Evolutionary conservation across 169 alveolate genomes (phyloP), one percentile per base, ranked within the genome.

Genomic region (Plasmodium gaboni): DNA sequence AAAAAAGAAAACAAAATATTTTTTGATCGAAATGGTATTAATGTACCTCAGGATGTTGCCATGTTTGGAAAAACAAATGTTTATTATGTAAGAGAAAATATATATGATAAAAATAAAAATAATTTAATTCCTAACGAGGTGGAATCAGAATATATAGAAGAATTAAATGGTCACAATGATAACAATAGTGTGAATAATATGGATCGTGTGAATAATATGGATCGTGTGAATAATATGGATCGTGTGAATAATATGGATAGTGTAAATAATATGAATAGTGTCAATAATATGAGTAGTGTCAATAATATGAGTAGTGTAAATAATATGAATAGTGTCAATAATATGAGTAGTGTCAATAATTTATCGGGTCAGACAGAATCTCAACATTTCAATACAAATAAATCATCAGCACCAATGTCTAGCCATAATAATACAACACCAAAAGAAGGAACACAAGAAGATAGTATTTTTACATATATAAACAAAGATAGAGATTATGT

Each of bases 1-100:
- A 46, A 13, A 42, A 80, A 67, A 55, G 5, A 15, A 4, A 63
- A 64, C 46, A 15, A 55, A 80, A 9, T 80, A 19, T 80, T 53
- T 80, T 80, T 80, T 44, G 90, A 80, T 22, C 65, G 90, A 46
- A 80, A 65, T 44, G 90, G 90, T 17, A 80, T 80, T 28, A 80
- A 80, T 24, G 74, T 80, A 22, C 90, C 90, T 2, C 24, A 51
- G 50, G 90, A 80, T 65, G 63, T 80, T 17, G 90, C 90, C n/a
- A 80, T 80, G 90, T 80, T 80, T 80, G 90, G 90, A 28, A 67
- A 68, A 26, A 80, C 80, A 24, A 80, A 80, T 38, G 64, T 80
- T 17, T 80, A 80, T 50, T 80, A 80, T 44, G 59, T 80, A 71
- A 50, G 90, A 63, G 83, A 80, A 60, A 80, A 78, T 53, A 69